Percentiles rank a stretch among this genome's conserved stretches.
These are phyloP conservation scores for Lasiodiplodia sp. DNA, from an alignment of 2,329 filamentous ascomycete genomes.

Conservation along the genomic window DNA sequence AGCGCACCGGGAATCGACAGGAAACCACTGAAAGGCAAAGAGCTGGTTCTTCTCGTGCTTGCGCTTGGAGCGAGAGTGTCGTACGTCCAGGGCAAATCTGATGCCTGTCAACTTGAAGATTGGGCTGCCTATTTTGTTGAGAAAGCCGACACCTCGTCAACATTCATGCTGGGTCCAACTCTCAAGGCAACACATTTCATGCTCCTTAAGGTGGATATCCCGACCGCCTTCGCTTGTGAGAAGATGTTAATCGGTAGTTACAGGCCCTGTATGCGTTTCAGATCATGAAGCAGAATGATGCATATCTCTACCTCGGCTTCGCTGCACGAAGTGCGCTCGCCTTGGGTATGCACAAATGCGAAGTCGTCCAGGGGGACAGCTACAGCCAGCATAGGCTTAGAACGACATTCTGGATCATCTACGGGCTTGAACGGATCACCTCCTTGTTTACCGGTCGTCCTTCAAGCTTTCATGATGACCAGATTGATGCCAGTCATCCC, in stretches of 20 bases:
- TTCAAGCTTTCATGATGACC: slow-evolving; percentile 6
- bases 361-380: background rate
- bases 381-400: background rate
- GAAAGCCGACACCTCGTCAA: background rate
- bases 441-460: slow-evolving; percentile 2
- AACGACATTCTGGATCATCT: slow-evolving; percentile 12
- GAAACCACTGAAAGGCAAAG: slow-evolving; percentile 42
- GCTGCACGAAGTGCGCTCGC: slow-evolving; percentile 5
- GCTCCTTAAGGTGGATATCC: background rate
- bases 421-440: background rate
- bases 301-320: slow-evolving; percentile 10
- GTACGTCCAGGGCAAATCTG: slow-evolving; percentile 64
- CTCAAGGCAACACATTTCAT: background rate
- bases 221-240: background rate
- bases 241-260: background rate
- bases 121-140: slow-evolving; percentile 76
- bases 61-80: slow-evolving; percentile 57
- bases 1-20: slow-evolving; percentile 32
- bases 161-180: background rate
- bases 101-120: slow-evolving; percentile 80
- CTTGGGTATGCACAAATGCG: background rate
- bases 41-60: slow-evolving; percentile 36
- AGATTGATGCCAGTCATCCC: slow-evolving; percentile 1
- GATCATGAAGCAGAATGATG: slow-evolving; percentile 3
- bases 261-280: slow-evolving; percentile 14